Evolutionary conservation across 306 rosid species (phyloP), one percentile per base, ranked within the genome.

Genomic region (Abrus pulchellus): DNA sequence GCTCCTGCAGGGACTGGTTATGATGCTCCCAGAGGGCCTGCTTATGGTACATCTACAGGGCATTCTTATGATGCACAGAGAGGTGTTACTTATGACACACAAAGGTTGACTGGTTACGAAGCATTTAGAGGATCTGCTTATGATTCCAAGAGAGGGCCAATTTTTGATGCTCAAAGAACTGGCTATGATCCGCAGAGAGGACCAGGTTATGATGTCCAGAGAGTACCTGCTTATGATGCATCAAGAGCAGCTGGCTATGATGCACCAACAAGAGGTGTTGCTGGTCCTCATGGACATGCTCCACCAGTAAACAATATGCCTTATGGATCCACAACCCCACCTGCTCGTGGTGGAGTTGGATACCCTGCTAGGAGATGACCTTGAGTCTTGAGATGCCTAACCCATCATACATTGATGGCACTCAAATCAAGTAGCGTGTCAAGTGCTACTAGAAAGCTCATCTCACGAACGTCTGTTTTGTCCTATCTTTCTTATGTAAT

Each of bases 241-340:
- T 79, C 90, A 6, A 87, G 90, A 72, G 71, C 80, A 47, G 84
- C 74, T 72, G 91, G 88, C 72, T 92, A 87, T 77, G 97, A 91
- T 77, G 45, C 87, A 28, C 97, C 91, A 74, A 75, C 92, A 30
- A 91, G 95, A 75, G 92, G 88, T 76, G 88, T 79, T 82, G 74
- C 79, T 54, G 94, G 80, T 48, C 87, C 86, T 2, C 94, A 79
- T 32, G 97, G 97, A 79, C 97, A 85, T 56, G 80, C 71, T 14
- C 57, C 79, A 1, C 83, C 86, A 0, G 68, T 68, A 52, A 88
- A 77, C 86, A 91, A 87, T 48, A 86, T 77, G 68, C 85, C 90
- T 8, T 92, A 86, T 48, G 90, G 90, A 12, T 88, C 97, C 33
- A 67, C 91, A 47, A 90, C 97, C 10, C 94, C 97, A 0, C 97